phyloP scores from a whole-genome alignment of 202 grass and related monocot genomes.

The Carex arenaria region DNA sequence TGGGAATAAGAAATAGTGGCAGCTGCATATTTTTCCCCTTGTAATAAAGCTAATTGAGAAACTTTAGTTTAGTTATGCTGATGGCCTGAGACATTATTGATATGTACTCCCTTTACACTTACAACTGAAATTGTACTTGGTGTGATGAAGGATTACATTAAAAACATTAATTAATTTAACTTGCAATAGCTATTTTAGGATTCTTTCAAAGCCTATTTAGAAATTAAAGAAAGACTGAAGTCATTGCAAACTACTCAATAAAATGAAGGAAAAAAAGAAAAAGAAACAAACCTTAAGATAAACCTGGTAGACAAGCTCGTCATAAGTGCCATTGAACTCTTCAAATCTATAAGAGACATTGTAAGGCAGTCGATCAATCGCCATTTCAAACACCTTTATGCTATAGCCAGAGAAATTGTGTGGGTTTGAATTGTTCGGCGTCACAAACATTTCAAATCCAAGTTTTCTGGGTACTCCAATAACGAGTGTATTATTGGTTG shows the following conservation, averaged over 20 bases:
- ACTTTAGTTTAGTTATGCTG: neutral
- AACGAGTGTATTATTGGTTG: neutral
- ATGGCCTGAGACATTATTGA: neutral
- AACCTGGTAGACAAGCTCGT: conserved; percentile 67
- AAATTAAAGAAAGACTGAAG: neutral
- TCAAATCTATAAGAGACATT: neutral
- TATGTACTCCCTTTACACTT: neutral
- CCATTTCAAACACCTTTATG: conserved; percentile 48
- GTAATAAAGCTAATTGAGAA: neutral
- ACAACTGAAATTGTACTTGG: neutral
- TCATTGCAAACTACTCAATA: neutral
- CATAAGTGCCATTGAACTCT: conserved; percentile 35
- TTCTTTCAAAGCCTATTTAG: too few relatives aligned
- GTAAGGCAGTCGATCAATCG: conserved; percentile 35
- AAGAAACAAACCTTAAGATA: conserved; percentile 47
- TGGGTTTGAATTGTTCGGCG: neutral
- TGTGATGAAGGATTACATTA: neutral
- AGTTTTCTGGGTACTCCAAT: conserved; percentile 56
- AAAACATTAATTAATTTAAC: too few relatives aligned
- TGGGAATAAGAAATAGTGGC: neutral
- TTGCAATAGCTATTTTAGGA: too few relatives aligned
- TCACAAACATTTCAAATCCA: conserved; percentile 45
- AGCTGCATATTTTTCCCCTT: neutral
- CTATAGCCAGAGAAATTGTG: conserved; percentile 29
- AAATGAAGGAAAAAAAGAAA: neutral